Conservation (phyloP, 176 grass and related monocot genomes). For the Pontederia crassipes region DNA sequence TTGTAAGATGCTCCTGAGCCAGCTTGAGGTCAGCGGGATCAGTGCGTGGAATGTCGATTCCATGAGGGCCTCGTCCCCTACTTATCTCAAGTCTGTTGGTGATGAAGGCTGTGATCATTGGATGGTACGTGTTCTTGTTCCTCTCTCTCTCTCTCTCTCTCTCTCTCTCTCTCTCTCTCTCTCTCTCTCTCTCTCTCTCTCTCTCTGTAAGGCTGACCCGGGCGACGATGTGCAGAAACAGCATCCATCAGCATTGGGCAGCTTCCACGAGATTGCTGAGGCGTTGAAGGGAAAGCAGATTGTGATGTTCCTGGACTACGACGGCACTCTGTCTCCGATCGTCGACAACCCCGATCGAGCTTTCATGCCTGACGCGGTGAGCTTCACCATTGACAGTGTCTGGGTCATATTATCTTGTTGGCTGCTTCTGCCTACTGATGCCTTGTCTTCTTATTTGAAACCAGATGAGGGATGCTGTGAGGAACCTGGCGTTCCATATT, state of each 20-base stretch:
- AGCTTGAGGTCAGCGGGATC: slow-evolving; percentile 2
- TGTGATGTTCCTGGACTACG: slow-evolving; percentile 70
- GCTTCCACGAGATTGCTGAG: slow-evolving; percentile 35
- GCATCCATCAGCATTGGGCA: slow-evolving; percentile 50
- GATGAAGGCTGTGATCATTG: slow-evolving; percentile 6
- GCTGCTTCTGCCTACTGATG: no score
- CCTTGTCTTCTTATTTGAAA: background rate
- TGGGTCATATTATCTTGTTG: background rate
- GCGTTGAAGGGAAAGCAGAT: slow-evolving; percentile 36
- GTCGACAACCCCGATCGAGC: slow-evolving; percentile 61
- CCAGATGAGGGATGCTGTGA: slow-evolving; percentile 55
- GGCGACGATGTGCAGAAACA: slow-evolving; percentile 26
- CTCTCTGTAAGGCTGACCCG: no score
- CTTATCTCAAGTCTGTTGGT: background rate
- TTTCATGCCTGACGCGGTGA: slow-evolving; percentile 60
- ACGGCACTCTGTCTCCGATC: slow-evolving; percentile 68
- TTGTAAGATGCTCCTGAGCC: slow-evolving; percentile 2
- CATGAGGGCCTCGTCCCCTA: slow-evolving; percentile 18
- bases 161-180: no score
- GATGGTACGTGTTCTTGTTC: background rate
- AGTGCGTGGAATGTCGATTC: slow-evolving; percentile 1
- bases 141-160: background rate
- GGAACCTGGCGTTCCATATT: slow-evolving; percentile 37
- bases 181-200: no score
- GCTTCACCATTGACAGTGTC: background rate